These are phyloP conservation scores for Boletales sp. DNA, from an alignment of 768 basidiomycete genomes.

Conservation along the genomic window DNA sequence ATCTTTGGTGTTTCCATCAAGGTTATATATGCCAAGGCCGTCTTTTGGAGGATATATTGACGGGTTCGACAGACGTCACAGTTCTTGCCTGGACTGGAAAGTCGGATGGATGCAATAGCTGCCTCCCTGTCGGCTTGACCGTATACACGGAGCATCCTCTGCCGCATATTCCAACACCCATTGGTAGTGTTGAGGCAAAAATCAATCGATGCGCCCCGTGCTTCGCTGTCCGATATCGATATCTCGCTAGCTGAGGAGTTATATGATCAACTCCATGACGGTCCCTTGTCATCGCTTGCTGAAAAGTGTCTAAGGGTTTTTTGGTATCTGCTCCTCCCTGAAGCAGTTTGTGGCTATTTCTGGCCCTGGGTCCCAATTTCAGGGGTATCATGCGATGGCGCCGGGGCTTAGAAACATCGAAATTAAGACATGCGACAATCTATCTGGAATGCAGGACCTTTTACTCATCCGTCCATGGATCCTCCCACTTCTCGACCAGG, in stretches of 20 bases:
- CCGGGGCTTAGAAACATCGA: neutral
- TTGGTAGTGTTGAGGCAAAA: neutral
- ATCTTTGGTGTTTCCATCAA: neutral
- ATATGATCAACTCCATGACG: neutral
- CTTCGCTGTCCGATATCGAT: neutral
- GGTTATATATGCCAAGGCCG: constrained; percentile 1
- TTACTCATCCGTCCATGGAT: constrained; percentile 6
- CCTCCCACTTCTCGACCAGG: neutral
- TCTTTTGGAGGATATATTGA: constrained; percentile 3
- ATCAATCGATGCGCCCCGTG: neutral
- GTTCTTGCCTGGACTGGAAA: constrained; percentile 4
- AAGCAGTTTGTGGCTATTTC: neutral
- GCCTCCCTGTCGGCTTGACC: neutral
- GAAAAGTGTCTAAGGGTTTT: neutral
- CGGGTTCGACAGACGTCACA: neutral
- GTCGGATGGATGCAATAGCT: neutral
- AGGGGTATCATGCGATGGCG: neutral
- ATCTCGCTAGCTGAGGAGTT: neutral
- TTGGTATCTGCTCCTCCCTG: constrained; percentile 1
- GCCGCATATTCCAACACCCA: neutral
- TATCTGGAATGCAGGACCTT: neutral
- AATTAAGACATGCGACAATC: neutral
- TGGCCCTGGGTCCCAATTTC: too few species aligned
- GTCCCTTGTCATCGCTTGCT: neutral
- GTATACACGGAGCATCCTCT: neutral